A percentile compares a stretch with the other conserved stretches of the same genome.
These are phyloP conservation scores for Gloeophyllum trabeum DNA, from an alignment of 768 basidiomycete genomes.

Conservation along the genomic window DNA sequence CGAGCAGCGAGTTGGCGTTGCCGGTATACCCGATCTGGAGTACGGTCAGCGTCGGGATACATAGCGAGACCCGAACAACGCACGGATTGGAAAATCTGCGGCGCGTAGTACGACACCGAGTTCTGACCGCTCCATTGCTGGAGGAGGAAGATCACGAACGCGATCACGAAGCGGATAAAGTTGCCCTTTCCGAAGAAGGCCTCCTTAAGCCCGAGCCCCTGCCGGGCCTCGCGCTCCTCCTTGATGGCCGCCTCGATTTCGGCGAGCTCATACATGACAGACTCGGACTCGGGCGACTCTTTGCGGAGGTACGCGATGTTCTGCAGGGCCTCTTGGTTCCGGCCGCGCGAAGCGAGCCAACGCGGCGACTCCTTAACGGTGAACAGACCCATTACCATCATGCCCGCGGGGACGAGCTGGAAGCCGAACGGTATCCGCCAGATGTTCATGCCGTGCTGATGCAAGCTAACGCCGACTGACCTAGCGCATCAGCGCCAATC, in stretches of 20 bases:
- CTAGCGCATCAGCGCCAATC: background rate
- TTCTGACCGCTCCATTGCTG: slow-evolving; percentile 86
- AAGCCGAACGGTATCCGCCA: slow-evolving; percentile 71
- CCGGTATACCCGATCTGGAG: slow-evolving; percentile 55
- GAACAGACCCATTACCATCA: slow-evolving; percentile 55
- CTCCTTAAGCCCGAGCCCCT: slow-evolving; percentile 55
- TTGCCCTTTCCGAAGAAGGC: slow-evolving; percentile 80
- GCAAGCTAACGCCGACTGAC: slow-evolving; percentile 47
- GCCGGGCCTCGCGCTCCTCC: slow-evolving; percentile 58
- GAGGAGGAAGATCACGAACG: slow-evolving; percentile 65
- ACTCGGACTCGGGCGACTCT: slow-evolving; percentile 26
- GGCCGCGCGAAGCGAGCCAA: slow-evolving; percentile 60
- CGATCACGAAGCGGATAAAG: slow-evolving; percentile 74
- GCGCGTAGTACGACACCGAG: slow-evolving; percentile 65
- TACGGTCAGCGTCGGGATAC: slow-evolving; percentile 3
- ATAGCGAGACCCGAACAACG: slow-evolving; percentile 8
- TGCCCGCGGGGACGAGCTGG: slow-evolving; percentile 65
- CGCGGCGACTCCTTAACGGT: slow-evolving; percentile 74
- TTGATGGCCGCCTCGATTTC: slow-evolving; percentile 75
- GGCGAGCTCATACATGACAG: slow-evolving; percentile 48
- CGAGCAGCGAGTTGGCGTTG: slow-evolving; percentile 48
- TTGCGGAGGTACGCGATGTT: slow-evolving; percentile 60
- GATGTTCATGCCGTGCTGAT: slow-evolving; percentile 33
- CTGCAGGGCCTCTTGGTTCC: slow-evolving; percentile 35
- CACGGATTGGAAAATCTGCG: slow-evolving; percentile 61